Base-by-base conservation (phyloP, 2,329 filamentous ascomycete species). In the Aspergillus transmontanensis region DNA sequence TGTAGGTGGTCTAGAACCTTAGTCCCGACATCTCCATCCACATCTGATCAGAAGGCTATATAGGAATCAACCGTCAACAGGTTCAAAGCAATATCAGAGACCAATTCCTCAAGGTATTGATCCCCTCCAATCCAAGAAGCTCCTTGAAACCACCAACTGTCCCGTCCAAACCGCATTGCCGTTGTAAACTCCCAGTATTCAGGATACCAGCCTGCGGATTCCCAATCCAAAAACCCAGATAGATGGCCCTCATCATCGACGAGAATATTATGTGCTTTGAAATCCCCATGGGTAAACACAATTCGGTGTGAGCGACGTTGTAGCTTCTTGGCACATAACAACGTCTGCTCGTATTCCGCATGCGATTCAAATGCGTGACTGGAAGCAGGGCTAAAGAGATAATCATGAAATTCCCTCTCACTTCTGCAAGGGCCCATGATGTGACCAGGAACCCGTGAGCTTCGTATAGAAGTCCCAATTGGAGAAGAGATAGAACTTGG, bases 371-470 rank as follows among this genome's bases (percentile, higher is more conserved):
- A 56, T 6, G 0, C 39, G 10, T 78, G 69, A 3, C 43, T 6
- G 2, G 72, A 78, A 46, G 71, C 66, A 2, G 71, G 64, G 34
- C 53, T 56, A 10, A 78, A 60, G 12, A 79, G 72, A 65, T 73
- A 68, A 2, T 74, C 65, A 54, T 75, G 69, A 26, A 80, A 68
- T 3, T 71, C 69, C 1, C 64, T 58, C 51, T 73, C 39, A 26
- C 60, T 67, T n/a, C 64, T 36, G 58, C 75, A 77, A 12, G 73
- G 75, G 23, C 73, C 75, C 68, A 75, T 75, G 0, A 68, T 53
- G 60, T 79, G 75, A 56, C 50, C 45, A 39, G 76, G 76, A 55
- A 80, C 73, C 11, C 76, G 68, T 10, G 72, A 56, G 48, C 73
- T 78, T 48, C 68, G 68, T 34, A 79, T 55, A 3, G 62, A 30